Percentiles rank a stretch among this genome's conserved stretches.
phyloP scores from a whole-genome alignment of 1,139 yeast genomes.

The Zygosaccharomyces sapae region DNA sequence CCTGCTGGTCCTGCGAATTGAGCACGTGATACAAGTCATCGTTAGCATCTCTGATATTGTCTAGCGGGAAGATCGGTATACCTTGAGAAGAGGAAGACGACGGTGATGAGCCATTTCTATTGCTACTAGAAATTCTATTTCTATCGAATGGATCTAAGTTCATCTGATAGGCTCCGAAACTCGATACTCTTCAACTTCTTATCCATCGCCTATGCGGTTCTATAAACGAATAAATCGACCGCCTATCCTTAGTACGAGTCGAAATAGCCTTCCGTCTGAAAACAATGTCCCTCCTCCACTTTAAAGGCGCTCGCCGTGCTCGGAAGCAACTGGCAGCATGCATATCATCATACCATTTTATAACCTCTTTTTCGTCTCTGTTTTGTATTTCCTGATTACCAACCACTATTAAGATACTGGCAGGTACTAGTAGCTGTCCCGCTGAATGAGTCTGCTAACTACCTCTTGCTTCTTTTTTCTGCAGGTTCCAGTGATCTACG shows the following conservation, averaged over 20 bases:
- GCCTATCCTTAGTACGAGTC: too few species aligned
- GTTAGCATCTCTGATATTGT: slow-evolving; percentile 13
- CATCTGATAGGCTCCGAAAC: not conserved
- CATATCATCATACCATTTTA: slow-evolving; percentile 5
- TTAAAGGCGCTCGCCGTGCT: too few species aligned
- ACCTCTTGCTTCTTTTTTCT: too few species aligned
- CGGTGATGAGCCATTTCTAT: not conserved
- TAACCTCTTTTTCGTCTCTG: not conserved
- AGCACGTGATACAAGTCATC: slow-evolving; percentile 13
- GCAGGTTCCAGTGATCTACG: not conserved
- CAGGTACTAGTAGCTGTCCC: too few species aligned
- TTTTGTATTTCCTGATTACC: too few species aligned
- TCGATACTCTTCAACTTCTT: too few species aligned
- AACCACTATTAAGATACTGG: too few species aligned
- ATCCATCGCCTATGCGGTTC: not conserved
- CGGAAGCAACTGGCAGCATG: not conserved
- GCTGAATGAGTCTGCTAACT: too few species aligned
- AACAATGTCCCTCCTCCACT: too few species aligned
- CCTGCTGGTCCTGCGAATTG: slow-evolving; percentile 25
- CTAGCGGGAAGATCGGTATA: not conserved
- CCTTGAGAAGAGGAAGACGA: too few species aligned
- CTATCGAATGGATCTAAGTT: not conserved
- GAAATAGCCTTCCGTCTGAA: too few species aligned
- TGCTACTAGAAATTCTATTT: not conserved
- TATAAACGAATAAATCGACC: too few species aligned